These are phyloP conservation scores for Malassezia equina DNA, from an alignment of 1,284 basidiomycete genomes.

Conservation along the genomic window DNA sequence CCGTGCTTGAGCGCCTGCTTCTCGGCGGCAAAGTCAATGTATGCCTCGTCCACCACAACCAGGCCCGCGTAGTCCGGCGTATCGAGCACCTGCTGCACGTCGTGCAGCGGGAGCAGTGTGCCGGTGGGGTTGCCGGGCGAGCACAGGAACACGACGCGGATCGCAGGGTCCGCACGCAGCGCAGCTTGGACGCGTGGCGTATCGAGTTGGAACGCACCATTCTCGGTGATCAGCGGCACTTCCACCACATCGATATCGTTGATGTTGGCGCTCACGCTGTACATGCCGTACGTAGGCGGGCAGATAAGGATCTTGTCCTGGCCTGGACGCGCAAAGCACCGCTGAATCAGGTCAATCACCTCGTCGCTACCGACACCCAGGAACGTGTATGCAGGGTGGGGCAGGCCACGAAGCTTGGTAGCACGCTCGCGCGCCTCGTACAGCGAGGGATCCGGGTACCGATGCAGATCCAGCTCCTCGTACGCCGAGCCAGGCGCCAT, in stretches of 20 bases:
- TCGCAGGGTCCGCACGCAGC: constrained; percentile 45
- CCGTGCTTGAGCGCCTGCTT: constrained; percentile 30
- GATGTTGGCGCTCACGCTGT: constrained; percentile 82
- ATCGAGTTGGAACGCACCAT: constrained; percentile 66
- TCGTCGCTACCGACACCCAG: constrained; percentile 96
- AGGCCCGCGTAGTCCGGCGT: constrained; percentile 77
- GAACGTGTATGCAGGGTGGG: constrained; percentile 59
- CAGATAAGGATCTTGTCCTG: constrained; percentile 59
- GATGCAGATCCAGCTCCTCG: constrained; percentile 54
- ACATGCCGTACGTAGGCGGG: constrained; percentile 98
- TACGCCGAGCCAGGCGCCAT: constrained; percentile 49
- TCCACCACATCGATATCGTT: constrained; percentile 82
- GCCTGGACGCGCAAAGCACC: constrained; percentile 73
- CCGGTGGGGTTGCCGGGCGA: constrained; percentile 97
- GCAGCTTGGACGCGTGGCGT: constrained; percentile 25
- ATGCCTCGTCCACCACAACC: constrained; percentile 90
- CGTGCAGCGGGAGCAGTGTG: constrained; percentile 66
- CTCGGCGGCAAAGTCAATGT: constrained; percentile 72
- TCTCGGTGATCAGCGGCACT: constrained; percentile 65
- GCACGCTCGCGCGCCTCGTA: constrained; percentile 68
- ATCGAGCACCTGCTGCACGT: constrained; percentile 65
- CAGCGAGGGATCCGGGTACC: constrained; percentile 78
- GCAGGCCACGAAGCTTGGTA: constrained; percentile 54
- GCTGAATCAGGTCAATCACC: constrained; percentile 85
- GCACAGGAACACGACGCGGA: constrained; percentile 89